phyloP scores from a whole-genome alignment of 2,329 filamentous ascomycete species.

The Mycogone perniciosa region DNA sequence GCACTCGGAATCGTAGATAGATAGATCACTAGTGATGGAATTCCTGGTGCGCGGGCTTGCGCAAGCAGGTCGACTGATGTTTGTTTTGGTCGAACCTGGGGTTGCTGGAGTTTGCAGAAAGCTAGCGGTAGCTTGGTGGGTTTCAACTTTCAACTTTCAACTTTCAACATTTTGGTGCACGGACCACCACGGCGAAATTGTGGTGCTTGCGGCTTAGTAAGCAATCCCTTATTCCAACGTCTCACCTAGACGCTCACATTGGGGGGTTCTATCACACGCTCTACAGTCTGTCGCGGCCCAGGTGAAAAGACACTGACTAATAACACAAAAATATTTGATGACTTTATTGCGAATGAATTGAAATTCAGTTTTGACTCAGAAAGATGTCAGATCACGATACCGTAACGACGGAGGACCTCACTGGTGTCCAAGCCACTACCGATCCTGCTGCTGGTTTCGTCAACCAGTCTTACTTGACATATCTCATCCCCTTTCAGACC shows the following conservation, averaged over 20 bases:
- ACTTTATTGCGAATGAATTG: neutral
- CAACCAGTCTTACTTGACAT: constrained; percentile 53
- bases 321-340: neutral
- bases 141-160: neutral
- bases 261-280: neutral
- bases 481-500: constrained; percentile 53
- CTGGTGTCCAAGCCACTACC: constrained; percentile 18
- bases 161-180: constrained; percentile 19
- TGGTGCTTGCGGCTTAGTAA: neutral
- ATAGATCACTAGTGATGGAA: neutral
- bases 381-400: constrained; percentile 19
- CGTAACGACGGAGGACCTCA: constrained; percentile 18
- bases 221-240: neutral
- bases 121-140: neutral
- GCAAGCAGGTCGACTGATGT: neutral
- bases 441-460: constrained; percentile 37
- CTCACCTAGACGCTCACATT: neutral
- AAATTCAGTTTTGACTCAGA: neutral
- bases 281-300: neutral
- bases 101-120: constrained; percentile 2
- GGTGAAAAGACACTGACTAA: neutral
- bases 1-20: neutral
- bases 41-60: neutral
- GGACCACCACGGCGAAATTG: constrained; percentile 11
- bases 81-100: neutral